A percentile compares a stretch with the other conserved stretches of the same genome.
phyloP scores from a whole-genome alignment of 2,329 filamentous ascomycete species.

The Ceratocystis eucalypticola region DNA sequence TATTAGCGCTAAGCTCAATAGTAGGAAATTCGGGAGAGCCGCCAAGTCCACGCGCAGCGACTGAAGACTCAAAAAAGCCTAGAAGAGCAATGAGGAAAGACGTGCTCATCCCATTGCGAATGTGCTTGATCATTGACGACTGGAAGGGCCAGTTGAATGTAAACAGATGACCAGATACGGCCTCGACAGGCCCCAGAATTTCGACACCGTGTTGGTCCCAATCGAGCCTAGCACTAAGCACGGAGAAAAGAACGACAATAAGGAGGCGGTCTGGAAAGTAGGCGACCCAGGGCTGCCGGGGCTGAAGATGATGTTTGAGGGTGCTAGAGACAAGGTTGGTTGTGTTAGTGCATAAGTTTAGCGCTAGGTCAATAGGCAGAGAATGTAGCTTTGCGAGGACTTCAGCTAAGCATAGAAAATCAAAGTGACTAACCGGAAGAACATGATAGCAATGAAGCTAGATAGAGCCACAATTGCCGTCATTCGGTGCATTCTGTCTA shows the following conservation, averaged over 20 bases:
- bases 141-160: conserved; percentile 78
- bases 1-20: conserved; percentile 76
- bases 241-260: conserved; percentile 71
- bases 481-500: conserved; percentile 52
- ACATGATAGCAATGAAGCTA: conserved; percentile 79
- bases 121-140: conserved; percentile 60
- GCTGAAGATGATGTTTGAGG: conserved; percentile 67
- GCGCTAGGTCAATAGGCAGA: neutral
- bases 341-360: neutral
- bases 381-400: neutral
- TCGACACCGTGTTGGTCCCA: conserved; percentile 74
- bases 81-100: conserved; percentile 86
- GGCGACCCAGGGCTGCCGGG: conserved; percentile 64
- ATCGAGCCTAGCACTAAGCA: conserved; percentile 60
- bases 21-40: conserved; percentile 56
- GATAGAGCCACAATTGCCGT: conserved; percentile 65
- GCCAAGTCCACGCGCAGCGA: conserved; percentile 83
- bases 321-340: conserved; percentile 29
- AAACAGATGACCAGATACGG: conserved; percentile 57
- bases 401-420: neutral
- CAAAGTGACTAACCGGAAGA: conserved; percentile 51
- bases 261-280: conserved; percentile 87
- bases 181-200: conserved; percentile 69
- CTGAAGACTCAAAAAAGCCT: conserved; percentile 96
- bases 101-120: conserved; percentile 75